Evolutionary conservation across 2,329 filamentous ascomycete species (phyloP).

Genomic region (Pseudopyricularia javanii): DNA sequence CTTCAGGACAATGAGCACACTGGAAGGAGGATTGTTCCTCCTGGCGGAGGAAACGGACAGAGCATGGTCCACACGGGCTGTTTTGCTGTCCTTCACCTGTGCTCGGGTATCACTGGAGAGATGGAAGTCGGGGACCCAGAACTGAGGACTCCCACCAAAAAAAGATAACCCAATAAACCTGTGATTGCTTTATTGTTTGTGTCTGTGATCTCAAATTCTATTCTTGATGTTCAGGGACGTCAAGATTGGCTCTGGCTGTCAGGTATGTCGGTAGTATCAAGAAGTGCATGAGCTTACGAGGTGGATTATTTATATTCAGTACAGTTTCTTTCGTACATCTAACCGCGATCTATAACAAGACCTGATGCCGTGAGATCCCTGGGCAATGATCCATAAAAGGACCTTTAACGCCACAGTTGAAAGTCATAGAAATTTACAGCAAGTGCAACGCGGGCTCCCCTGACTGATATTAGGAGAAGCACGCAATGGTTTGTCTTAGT

Average conservation of each 20-base stretch:
- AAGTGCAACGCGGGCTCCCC: not conserved
- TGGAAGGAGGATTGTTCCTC: not conserved
- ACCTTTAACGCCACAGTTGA: not conserved
- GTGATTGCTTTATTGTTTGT: not conserved
- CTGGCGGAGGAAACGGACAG: not conserved
- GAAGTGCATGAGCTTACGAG: too few relatives aligned
- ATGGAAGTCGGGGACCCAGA: conserved; percentile 1
- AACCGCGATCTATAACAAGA: too few relatives aligned
- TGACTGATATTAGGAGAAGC: not conserved
- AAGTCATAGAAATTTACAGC: not conserved
- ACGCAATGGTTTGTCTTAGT: not conserved
- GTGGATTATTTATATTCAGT: too few relatives aligned
- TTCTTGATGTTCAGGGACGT: too few relatives aligned
- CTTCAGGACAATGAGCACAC: not conserved
- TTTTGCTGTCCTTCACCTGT: not conserved
- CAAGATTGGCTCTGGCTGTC: too few relatives aligned
- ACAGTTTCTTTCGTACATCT: too few relatives aligned
- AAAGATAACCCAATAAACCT: not conserved
- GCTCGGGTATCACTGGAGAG: not conserved
- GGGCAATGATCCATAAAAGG: too few relatives aligned
- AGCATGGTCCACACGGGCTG: not conserved
- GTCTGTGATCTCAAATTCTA: not conserved
- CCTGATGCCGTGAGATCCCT: too few relatives aligned
- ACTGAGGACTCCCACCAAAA: conserved; percentile 3
- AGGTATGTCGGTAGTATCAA: too few relatives aligned